phyloP scores from a whole-genome alignment of 2,329 filamentous ascomycete genomes.

The Verticillium isaacii region DNA sequence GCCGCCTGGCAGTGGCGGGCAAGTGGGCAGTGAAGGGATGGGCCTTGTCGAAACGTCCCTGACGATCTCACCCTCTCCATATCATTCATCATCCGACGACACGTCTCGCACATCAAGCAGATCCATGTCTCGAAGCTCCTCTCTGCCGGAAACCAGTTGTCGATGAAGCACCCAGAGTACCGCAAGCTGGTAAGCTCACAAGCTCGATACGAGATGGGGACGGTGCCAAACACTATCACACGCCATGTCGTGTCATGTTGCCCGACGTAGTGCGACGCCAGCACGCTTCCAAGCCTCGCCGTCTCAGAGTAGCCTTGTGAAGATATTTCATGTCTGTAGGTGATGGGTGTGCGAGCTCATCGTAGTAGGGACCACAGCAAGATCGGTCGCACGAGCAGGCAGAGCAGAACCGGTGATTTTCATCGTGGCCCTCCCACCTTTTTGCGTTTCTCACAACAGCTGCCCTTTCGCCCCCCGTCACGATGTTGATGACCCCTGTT shows the following conservation, averaged over 20 bases:
- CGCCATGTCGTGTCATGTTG: background rate
- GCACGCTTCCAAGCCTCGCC: background rate
- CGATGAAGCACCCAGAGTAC: background rate
- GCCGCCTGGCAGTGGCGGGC: background rate
- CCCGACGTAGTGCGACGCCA: background rate
- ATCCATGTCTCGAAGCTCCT: background rate
- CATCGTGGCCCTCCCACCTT: background rate
- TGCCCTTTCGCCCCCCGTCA: background rate
- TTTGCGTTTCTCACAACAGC: background rate
- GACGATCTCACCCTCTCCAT: background rate
- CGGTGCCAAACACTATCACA: background rate
- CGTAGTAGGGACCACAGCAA: background rate
- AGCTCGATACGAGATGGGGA: background rate
- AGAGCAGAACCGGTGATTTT: background rate
- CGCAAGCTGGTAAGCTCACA: background rate
- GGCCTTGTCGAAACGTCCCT: slow-evolving; percentile 1
- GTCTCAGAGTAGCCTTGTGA: background rate
- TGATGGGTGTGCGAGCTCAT: background rate
- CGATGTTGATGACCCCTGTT: background rate
- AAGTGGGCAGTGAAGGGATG: background rate
- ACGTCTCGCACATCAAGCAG: background rate
- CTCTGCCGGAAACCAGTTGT: background rate
- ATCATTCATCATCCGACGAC: background rate
- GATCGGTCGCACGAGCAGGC: background rate
- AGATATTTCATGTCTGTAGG: background rate